Evolutionary conservation across 495 filamentous ascomycete genomes (phyloP).

Genomic region (Neurospora tetraspora): DNA sequence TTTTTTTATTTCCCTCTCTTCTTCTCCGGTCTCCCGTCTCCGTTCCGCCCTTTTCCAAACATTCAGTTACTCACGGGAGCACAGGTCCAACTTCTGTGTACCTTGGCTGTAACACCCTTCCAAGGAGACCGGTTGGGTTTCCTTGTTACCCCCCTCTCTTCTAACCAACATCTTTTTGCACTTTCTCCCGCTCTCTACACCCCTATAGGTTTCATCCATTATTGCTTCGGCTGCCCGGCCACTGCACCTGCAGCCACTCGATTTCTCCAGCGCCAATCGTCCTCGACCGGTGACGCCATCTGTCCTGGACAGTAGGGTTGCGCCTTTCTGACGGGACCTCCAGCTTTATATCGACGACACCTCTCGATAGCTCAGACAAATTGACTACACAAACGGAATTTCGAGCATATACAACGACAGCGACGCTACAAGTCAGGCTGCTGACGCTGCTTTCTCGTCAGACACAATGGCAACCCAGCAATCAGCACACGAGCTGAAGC

Average conservation of each 20-base stretch:
- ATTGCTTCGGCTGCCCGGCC: conserved; percentile 1
- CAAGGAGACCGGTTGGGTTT: neutral
- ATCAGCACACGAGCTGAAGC: conserved; percentile 54
- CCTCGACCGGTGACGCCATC: neutral
- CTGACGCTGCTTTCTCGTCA: conserved; percentile 6
- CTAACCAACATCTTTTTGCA: neutral
- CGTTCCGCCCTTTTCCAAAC: neutral
- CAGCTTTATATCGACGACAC: neutral
- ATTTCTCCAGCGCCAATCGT: neutral
- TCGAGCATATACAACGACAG: neutral
- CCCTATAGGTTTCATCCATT: neutral
- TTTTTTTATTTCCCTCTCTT: neutral
- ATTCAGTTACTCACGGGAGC: neutral
- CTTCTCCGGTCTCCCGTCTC: neutral
- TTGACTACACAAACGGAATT: neutral
- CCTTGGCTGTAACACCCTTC: neutral
- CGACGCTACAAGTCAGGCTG: conserved; percentile 2
- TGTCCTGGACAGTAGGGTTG: neutral
- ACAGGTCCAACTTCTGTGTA: conserved; percentile 9
- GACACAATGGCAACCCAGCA: conserved; percentile 30
- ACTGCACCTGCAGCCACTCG: conserved; percentile 2
- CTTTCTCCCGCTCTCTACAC: neutral
- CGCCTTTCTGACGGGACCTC: neutral
- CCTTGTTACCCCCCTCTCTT: conserved; percentile 1
- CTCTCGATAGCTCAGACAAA: neutral